Conservation (phyloP, 1,284 basidiomycete species). For the Mrakiaceae sp. region DNA sequence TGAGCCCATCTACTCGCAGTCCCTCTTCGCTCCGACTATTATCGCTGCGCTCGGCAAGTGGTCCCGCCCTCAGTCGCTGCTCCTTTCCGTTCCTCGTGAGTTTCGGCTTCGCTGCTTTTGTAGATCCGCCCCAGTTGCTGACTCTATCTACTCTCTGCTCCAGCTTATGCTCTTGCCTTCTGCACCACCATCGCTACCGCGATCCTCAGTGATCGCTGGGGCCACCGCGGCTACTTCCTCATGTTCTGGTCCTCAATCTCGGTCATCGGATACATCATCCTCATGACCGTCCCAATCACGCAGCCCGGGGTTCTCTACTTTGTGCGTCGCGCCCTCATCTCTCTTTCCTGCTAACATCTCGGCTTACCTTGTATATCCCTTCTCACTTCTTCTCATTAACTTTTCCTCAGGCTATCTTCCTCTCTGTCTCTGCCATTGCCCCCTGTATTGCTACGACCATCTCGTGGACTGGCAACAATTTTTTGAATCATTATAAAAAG, state of each 20-base stretch:
- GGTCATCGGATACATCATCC: slow-evolving; percentile 36
- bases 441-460: slow-evolving; percentile 38
- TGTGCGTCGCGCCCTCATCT: neutral
- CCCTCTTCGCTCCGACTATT: slow-evolving; percentile 38
- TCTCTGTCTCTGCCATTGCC: slow-evolving; percentile 33
- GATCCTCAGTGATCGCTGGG: slow-evolving; percentile 31
- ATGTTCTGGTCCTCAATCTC: slow-evolving; percentile 35
- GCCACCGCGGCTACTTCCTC: slow-evolving; percentile 34
- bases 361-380: no score
- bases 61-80: slow-evolving; percentile 32
- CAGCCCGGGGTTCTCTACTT: slow-evolving; percentile 20
- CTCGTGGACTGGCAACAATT: slow-evolving; percentile 37
- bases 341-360: neutral
- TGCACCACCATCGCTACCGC: slow-evolving; percentile 37
- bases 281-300: slow-evolving; percentile 28
- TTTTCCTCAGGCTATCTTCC: slow-evolving; percentile 29
- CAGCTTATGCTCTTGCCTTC: slow-evolving; percentile 40
- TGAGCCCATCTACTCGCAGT: slow-evolving; percentile 34
- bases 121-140: neutral
- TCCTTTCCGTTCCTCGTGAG: slow-evolving; percentile 34
- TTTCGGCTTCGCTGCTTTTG: slow-evolving; percentile 9
- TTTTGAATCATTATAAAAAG: slow-evolving; percentile 30
- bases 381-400: neutral
- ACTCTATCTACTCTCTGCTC: slow-evolving; percentile 21
- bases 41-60: slow-evolving; percentile 35